Conservation (phyloP, 129 eudicot genomes). For the Chrysanthemum makinoi region DNA sequence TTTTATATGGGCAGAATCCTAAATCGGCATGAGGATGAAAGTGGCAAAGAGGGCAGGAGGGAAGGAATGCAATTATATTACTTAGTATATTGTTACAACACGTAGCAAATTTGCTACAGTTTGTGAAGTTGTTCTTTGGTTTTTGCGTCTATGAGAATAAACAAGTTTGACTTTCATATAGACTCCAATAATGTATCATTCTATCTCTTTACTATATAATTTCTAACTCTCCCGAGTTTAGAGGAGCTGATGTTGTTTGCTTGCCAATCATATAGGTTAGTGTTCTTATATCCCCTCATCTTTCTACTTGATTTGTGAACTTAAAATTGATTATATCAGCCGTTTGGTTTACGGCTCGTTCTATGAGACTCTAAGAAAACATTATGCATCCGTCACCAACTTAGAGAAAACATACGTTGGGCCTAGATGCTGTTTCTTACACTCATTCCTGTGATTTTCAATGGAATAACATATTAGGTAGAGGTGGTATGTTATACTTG, state of each 20-base stretch:
- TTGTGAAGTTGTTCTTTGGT: constrained; percentile 41
- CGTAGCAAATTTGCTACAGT: constrained; percentile 29
- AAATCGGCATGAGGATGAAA: constrained; percentile 57
- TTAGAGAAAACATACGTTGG: too few species aligned
- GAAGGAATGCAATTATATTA: constrained; percentile 30
- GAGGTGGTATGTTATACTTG: too few species aligned
- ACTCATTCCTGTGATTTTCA: too few species aligned
- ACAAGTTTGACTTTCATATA: constrained; percentile 37
- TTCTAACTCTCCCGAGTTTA: constrained; percentile 26
- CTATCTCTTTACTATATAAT: constrained; percentile 27
- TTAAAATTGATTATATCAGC: too few species aligned
- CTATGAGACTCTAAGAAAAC: too few species aligned
- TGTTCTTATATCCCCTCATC: too few species aligned
- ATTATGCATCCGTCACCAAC: too few species aligned
- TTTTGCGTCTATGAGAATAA: constrained; percentile 37
- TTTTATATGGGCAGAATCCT: constrained; percentile 39
- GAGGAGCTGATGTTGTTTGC: constrained; percentile 12
- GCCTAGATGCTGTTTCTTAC: too few species aligned
- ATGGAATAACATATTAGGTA: too few species aligned
- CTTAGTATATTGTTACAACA: constrained; percentile 23
- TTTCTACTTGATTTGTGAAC: too few species aligned
- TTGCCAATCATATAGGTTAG: neutral
- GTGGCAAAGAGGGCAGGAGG: constrained; percentile 18
- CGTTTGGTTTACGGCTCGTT: too few species aligned
- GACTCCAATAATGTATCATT: constrained; percentile 61